Conservation (phyloP, 176 grass and related monocot genomes). For the Thinopyrum elongatum region DNA sequence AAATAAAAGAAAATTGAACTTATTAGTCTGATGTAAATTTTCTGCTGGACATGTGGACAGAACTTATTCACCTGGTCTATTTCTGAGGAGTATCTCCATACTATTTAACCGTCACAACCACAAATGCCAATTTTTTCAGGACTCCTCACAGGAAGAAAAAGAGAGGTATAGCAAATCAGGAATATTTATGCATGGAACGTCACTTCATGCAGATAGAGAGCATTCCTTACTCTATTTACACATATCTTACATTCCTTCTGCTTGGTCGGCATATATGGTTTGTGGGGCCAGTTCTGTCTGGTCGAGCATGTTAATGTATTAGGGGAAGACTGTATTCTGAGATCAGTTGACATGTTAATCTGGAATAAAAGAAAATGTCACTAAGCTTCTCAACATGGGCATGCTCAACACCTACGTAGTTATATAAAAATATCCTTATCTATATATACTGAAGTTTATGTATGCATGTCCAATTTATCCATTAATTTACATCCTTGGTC, state of each 20-base stretch:
- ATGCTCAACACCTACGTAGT: too few species aligned
- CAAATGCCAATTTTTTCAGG: background rate
- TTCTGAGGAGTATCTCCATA: background rate
- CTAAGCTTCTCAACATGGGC: background rate
- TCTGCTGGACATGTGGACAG: background rate
- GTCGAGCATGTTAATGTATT: background rate
- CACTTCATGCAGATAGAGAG: background rate
- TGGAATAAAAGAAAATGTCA: background rate
- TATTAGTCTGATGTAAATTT: background rate
- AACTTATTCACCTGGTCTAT: background rate
- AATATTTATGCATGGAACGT: background rate
- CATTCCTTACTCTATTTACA: background rate
- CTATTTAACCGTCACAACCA: background rate
- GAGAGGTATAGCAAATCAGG: background rate
- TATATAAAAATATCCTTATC: too few species aligned
- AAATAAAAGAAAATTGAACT: too few species aligned
- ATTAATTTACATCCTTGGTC: too few species aligned
- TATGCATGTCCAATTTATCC: background rate
- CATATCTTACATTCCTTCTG: background rate
- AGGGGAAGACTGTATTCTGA: background rate
- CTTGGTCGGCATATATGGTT: background rate
- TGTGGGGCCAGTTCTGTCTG: background rate
- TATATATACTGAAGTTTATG: too few species aligned
- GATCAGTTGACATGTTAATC: too few species aligned
- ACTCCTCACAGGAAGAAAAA: background rate